These are phyloP conservation scores for Lactarius sanguifluus DNA, from an alignment of 768 basidiomycete species.

Conservation along the genomic window DNA sequence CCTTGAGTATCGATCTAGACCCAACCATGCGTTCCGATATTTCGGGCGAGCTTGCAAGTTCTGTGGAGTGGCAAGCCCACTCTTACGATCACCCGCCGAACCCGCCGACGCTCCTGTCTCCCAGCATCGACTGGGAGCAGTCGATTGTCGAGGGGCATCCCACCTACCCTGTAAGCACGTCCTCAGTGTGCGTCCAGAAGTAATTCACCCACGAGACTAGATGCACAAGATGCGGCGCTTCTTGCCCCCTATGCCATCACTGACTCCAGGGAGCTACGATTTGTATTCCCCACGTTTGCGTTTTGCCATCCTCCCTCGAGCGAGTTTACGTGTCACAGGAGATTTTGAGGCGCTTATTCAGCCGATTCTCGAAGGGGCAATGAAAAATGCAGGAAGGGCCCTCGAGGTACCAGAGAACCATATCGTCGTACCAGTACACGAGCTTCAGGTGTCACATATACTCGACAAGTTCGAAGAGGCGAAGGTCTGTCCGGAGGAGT, in stretches of 20 bases:
- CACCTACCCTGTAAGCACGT: conserved; percentile 50
- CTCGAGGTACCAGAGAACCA: conserved; percentile 39
- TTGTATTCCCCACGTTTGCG: conserved; percentile 50
- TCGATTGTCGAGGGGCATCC: conserved; percentile 62
- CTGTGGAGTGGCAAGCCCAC: conserved; percentile 54
- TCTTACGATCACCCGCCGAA: conserved; percentile 51
- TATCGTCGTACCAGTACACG: conserved; percentile 53
- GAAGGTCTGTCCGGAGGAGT: conserved; percentile 44
- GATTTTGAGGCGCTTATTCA: conserved; percentile 47
- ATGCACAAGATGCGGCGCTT: conserved; percentile 59
- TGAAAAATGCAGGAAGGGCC: conserved; percentile 39
- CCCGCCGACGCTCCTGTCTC: conserved; percentile 45
- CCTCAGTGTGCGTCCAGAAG: not conserved
- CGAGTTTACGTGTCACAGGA: conserved; percentile 48
- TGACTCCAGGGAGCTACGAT: conserved; percentile 49
- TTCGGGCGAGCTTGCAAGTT: conserved; percentile 47
- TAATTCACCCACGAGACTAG: conserved; percentile 34
- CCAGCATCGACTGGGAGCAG: conserved; percentile 60
- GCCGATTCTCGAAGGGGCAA: conserved; percentile 45
- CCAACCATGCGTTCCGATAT: conserved; percentile 41
- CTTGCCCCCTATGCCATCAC: conserved; percentile 48
- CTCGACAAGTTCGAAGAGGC: conserved; percentile 50
- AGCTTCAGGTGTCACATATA: conserved; percentile 53
- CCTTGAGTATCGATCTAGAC: conserved; percentile 40
- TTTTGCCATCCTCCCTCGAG: conserved; percentile 46